Conservation (phyloP, 768 basidiomycete genomes). For the Russula virescens region DNA sequence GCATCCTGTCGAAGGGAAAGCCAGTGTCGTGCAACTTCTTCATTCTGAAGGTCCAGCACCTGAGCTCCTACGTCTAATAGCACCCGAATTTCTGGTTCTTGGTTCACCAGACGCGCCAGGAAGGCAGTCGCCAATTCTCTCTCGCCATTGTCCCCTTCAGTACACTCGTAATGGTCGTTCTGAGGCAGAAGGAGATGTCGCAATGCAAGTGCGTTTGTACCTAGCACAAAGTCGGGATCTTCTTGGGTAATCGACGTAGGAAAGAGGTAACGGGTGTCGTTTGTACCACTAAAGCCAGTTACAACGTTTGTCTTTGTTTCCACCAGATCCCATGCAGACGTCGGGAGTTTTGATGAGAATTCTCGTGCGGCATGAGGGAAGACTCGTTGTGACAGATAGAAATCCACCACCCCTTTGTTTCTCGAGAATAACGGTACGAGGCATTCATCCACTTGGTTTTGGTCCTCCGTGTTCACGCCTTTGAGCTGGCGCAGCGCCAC, state of each 20-base stretch:
- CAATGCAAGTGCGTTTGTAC: slow-evolving; percentile 45
- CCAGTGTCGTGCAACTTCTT: slow-evolving; percentile 38
- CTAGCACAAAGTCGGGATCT: slow-evolving; percentile 34
- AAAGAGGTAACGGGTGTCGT: slow-evolving; percentile 38
- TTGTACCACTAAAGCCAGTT: slow-evolving; percentile 53
- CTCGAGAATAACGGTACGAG: slow-evolving; percentile 34
- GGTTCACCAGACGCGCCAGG: slow-evolving; percentile 31
- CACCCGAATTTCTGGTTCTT: slow-evolving; percentile 38
- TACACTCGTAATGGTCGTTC: slow-evolving; percentile 33
- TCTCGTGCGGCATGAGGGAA: slow-evolving; percentile 47
- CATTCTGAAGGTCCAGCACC: slow-evolving; percentile 45
- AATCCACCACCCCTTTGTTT: slow-evolving; percentile 39
- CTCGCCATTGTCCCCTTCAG: slow-evolving; percentile 4
- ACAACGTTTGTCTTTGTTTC: slow-evolving; percentile 32
- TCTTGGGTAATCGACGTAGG: slow-evolving; percentile 34
- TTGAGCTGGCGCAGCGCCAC: slow-evolving; percentile 28
- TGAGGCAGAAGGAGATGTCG: slow-evolving; percentile 35
- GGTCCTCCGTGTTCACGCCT: slow-evolving; percentile 41
- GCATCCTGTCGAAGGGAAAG: slow-evolving; percentile 28
- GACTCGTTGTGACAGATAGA: slow-evolving; percentile 41
- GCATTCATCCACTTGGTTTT: slow-evolving; percentile 27
- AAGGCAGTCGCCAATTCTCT: slow-evolving; percentile 25
- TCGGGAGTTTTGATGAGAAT: slow-evolving; percentile 42
- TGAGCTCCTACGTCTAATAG: slow-evolving; percentile 55
- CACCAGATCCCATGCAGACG: slow-evolving; percentile 50